Base-by-base conservation (phyloP, 2,329 filamentous ascomycete genomes). In the Ophiostoma quercus region DNA sequence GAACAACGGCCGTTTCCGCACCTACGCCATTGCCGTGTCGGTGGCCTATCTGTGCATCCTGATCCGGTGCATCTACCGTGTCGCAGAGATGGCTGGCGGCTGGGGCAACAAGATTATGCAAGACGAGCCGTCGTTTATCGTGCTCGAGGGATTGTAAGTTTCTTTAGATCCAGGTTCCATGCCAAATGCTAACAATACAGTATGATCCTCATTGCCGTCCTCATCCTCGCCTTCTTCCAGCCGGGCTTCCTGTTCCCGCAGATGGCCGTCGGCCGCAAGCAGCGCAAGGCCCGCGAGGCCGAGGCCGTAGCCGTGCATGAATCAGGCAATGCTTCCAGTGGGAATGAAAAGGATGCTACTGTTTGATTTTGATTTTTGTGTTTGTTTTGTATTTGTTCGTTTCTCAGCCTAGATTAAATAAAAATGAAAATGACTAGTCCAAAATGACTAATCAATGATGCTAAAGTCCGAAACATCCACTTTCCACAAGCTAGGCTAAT, bases 91-190 rank as follows among this genome's bases (percentile, higher is more conserved):
- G 85, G 83, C 84, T 1, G 85, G 85, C 34, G 87, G 87, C 25
- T 90, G 87, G 86, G 85, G 84, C 11, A 88, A 87, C 77, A 75
- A 80, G 19, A 85, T 89, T 75, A 89, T 89, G 86, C 85, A 87
- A 73, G 82, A 88, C 76, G 80, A 89, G 79, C 79, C 80, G 63
- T 84, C 83, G 22, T 89, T 89, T 74, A 81, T 88, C 71, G 82
- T 85, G 14, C 81, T 89, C 54, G 87, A 89, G 74, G 80, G 82
- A 72, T 80, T 81, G 82, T 29, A 29, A 29, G 25, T n/a, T n/a
- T n/a, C n/a, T n/a, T n/a, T n/a, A n/a, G n/a, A n/a, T n/a, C n/a
- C n/a, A n/a, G n/a, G n/a, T n/a, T n/a, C n/a, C n/a, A 29, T 29
- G 25, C 2, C 25, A 29, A 29, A 29, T 4, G 25, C 54, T 62